Base-by-base conservation (phyloP, 768 basidiomycete genomes). In the Nidularia pulvinata region DNA sequence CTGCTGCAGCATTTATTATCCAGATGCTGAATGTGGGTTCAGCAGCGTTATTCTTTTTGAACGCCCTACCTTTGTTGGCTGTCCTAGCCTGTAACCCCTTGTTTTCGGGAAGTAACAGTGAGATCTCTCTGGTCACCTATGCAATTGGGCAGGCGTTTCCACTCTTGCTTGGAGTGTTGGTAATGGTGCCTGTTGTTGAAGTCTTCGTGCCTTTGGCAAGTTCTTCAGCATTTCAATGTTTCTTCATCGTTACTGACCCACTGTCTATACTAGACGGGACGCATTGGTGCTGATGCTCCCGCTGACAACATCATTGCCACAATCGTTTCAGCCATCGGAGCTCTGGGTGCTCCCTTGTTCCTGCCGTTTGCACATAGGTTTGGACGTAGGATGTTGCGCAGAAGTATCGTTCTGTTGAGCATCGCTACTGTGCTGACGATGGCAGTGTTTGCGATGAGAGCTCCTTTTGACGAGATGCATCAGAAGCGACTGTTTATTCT, bases 191-290 rank as follows among this genome's bases (percentile, higher is more conserved):
- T 5, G 83, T 89, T 3, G 60, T 92, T 43, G 91, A 95, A 45
- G 88, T 98, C 19, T 97, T 98, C 61, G 92, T 96, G 0, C 96
- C 96, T 6, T 69, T 97, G 62, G 90, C 90, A 57, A 49, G 82
- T 69, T 11, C 50, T 16, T 10, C 5, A 47, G 44, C 9, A 35
- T 53, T 47, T 16, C n/a, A 36, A 35, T 25, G 25, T 25, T 25
- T 42, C 13, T 4, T 6, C 7, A 16, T 33, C 45, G 39, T 51
- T 6, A 7, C 46, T 46, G 48, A 61, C 55, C 55, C 37, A 30
- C 3, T n/a, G 46, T 25, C 25, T 25, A 25, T 25, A 25, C 25
- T 58, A 91, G 89, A 93, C 90, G 0, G 95, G 95, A 19, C 83
- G 93, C 6, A 82, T 89, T 48, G 92, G 93, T 34, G 80, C 77